Base-by-base conservation (phyloP, 768 basidiomycete species). In the Boletus reticulatus region DNA sequence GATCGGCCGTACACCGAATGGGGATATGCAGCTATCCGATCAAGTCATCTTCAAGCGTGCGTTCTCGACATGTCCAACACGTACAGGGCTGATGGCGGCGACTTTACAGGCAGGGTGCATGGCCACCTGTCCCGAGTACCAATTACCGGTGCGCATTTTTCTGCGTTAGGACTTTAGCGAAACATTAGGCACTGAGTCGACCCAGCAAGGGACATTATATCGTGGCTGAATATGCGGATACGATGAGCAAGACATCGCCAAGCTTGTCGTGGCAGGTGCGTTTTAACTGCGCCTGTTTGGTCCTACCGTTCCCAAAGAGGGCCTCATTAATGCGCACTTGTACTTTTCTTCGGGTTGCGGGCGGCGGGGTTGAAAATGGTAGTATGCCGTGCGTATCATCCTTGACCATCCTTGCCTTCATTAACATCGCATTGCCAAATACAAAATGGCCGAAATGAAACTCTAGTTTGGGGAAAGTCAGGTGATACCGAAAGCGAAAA, bases 1-100 rank as follows among this genome's bases (percentile, higher is more conserved):
- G 76, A 82, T 50, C 81, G 82, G 50, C 80, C 81, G 44, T 82
- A 83, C 58, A 66, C 90, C 45, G 91, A 92, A 69, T 92, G 86
- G 84, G 90, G 90, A 1, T 92, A 92, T 72, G 87, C 91, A 29
- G 87, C 87, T 12, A 80, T 90, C 43, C 76, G 89, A 27, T 90
- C 88, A 62, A 83, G 81, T 0, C 84, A 87, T 73, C 72, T 93
- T 38, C 80, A 86, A 54, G 77, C 80, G 87, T 90, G 65, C 68
- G 87, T 78, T 17, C 13, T 43, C 38, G 6, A 29, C 12, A 57
- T 7, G 9, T 38, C 37, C 22, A 11, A 50, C n/a, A 19, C 24
- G 37, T 58, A 36, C 45, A 24, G n/a, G 3, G 43, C 55, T 57
- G 39, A 60, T 13, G 29, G 6, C 8, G 10, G 36, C 55, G 39